Evolutionary conservation across 371 early-diverging fungal species (phyloP), one percentile per base, ranked within the genome.

Genomic region (Blastocladiella emersonii): DNA sequence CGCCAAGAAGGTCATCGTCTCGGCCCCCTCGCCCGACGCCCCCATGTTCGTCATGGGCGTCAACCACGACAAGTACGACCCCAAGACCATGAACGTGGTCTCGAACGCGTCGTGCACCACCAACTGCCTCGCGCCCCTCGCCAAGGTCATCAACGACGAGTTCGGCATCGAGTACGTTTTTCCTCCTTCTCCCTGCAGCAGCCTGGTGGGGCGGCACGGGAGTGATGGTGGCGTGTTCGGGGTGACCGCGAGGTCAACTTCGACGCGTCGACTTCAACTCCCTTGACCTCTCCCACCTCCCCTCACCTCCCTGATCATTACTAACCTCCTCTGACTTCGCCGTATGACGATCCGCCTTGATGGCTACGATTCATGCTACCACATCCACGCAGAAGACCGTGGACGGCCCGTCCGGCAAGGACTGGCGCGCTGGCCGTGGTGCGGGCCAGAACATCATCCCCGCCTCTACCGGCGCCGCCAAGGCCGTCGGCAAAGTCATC

Each of bases 101-200:
- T 93, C 95, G 67, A 99, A 98, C 82, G 99, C 99, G 59, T 96
- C 97, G 59, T 99, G 99, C 89, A 99, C 99, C 68, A 99, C 99
- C 74, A 98, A 99, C 89, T 99, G 99, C 80, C 78, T 99, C 56
- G 99, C 99, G 43, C 99, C 99, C 37, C 81, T 99, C 56, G 98
- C 93, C 71, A 98, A 99, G 84, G 89, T 99, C 65, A 82, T 99
- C 71, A 72, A 98, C 80, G 98, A 98, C 72, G 61, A 88, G 61
- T 94, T 91, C 74, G 86, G 92, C 66, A 88, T 93, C 74, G 76
- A 82, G 34, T 87, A 95, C 79, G 76, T n/a, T n/a, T n/a, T n/a
- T 84, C 72, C 64, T 78, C 53, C 72, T 72, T 65, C 74, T 76
- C 57, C 75, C 78, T 55, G 70, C n/a, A n/a, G n/a, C n/a, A n/a